phyloP scores from a whole-genome alignment of 2,329 filamentous ascomycete genomes.

The Alternaria viburni region DNA sequence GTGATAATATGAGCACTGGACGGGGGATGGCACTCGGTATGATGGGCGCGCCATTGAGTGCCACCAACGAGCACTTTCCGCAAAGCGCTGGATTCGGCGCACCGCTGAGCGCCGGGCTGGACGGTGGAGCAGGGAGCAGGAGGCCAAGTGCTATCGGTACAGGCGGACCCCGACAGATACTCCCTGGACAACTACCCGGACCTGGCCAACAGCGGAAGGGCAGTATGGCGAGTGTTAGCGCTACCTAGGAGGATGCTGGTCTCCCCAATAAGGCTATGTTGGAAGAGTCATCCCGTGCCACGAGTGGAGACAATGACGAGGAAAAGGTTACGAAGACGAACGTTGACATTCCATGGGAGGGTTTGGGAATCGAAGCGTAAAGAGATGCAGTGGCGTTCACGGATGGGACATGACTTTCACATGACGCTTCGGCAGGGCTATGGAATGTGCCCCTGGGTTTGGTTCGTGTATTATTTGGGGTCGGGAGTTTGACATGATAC shows the following conservation, averaged over 20 bases:
- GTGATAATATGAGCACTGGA: constrained; percentile 30
- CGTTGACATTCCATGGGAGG: neutral
- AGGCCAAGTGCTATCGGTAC: constrained; percentile 40
- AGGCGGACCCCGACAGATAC: constrained; percentile 43
- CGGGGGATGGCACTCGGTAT: constrained; percentile 37
- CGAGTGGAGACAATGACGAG: neutral
- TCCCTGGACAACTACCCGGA: constrained; percentile 41
- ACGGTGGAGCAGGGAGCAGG: constrained; percentile 32
- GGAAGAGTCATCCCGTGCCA: neutral
- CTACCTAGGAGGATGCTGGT: neutral
- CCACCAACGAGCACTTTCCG: constrained; percentile 40
- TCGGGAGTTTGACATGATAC: constrained; percentile 1
- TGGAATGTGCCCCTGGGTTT: neutral
- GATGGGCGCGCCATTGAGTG: constrained; percentile 40
- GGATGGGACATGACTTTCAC: neutral
- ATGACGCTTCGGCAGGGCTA: neutral
- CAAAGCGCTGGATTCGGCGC: constrained; percentile 35
- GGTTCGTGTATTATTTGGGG: neutral
- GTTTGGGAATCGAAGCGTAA: neutral
- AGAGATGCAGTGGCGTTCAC: neutral
- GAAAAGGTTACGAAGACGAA: neutral
- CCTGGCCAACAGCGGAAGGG: constrained; percentile 5
- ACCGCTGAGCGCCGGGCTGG: constrained; percentile 41
- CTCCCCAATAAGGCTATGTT: neutral
- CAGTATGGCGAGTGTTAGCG: constrained; percentile 4